These are phyloP conservation scores for Trichoderma virens DNA, from an alignment of 495 filamentous ascomycete species.

Conservation along the genomic window DNA sequence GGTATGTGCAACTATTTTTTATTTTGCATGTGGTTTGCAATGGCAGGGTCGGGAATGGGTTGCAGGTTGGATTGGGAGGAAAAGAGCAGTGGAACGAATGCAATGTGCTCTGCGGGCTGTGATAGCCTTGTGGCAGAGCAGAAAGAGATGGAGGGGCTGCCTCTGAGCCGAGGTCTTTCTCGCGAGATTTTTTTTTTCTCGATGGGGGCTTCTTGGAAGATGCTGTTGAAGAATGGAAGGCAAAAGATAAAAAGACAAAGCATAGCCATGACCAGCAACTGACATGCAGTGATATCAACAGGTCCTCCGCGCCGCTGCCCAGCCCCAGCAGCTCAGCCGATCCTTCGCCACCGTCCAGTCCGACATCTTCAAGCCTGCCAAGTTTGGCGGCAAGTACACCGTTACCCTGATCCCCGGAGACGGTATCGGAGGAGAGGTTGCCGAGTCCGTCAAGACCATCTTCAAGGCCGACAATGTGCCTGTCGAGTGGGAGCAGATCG, in stretches of 20 bases:
- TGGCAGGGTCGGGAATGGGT: slow-evolving; percentile 1
- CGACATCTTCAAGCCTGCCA: slow-evolving; percentile 96
- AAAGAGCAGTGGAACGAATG: slow-evolving; percentile 11
- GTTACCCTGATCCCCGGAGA: slow-evolving; percentile 97
- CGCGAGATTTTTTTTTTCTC: background rate
- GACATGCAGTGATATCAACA: slow-evolving; percentile 23
- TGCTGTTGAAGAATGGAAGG: too few relatives aligned
- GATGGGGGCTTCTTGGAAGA: background rate
- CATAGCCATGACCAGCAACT: slow-evolving; percentile 14
- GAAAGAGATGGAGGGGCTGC: slow-evolving; percentile 1
- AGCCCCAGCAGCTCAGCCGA: slow-evolving; percentile 37
- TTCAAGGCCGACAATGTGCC: slow-evolving; percentile 99
- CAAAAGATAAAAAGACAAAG: too few relatives aligned
- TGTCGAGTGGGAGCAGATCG: slow-evolving; percentile 97
- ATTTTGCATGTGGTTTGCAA: slow-evolving; percentile 10
- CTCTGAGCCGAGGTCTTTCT: background rate
- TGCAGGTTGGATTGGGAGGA: background rate
- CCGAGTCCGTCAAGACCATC: slow-evolving; percentile 95
- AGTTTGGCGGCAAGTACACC: slow-evolving; percentile 98
- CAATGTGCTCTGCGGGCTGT: too few relatives aligned
- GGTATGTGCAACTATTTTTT: slow-evolving; percentile 23
- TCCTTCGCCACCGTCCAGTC: slow-evolving; percentile 68
- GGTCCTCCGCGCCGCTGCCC: slow-evolving; percentile 50
- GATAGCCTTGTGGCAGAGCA: background rate
- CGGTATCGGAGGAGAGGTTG: slow-evolving; percentile 95